Conservation (phyloP, 225 moss, liverwort and hornwort species). For the Bryoerythrophyllum caledonicum region DNA sequence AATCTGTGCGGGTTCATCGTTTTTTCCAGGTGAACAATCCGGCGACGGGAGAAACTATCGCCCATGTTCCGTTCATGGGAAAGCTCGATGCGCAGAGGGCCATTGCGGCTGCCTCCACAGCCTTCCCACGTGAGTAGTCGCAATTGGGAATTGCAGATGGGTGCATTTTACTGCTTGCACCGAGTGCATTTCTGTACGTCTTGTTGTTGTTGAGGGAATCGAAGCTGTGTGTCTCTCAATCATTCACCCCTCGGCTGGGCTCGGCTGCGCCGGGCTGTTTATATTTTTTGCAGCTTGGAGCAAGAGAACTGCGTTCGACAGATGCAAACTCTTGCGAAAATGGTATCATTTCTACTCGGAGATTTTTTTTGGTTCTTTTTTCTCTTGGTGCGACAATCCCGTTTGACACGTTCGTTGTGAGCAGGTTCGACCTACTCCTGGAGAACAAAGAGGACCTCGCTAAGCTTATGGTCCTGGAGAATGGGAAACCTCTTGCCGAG, state of each 20-base stretch:
- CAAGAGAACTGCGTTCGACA: constrained; percentile 68
- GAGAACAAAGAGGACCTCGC: constrained; percentile 83
- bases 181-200: not conserved
- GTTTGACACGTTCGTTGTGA: constrained; percentile 8
- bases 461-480: constrained; percentile 88
- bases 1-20: not conserved
- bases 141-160: not conserved
- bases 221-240: not conserved
- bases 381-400: not conserved
- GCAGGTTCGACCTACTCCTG: constrained; percentile 88
- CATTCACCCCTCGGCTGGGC: no score
- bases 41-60: constrained; percentile 82
- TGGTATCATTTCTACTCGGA: constrained; percentile 53
- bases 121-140: constrained; percentile 59
- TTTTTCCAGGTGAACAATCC: constrained; percentile 84
- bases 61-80: constrained; percentile 83
- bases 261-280: not conserved
- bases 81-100: constrained; percentile 74
- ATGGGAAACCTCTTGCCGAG: constrained; percentile 90
- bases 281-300: constrained; percentile 77
- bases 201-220: not conserved
- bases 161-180: not conserved
- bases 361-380: no score
- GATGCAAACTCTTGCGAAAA: constrained; percentile 82
- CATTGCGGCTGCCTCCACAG: constrained; percentile 71